These are phyloP conservation scores for Otatea glauca DNA, from an alignment of 176 grass and related monocot genomes.

Conservation along the genomic window DNA sequence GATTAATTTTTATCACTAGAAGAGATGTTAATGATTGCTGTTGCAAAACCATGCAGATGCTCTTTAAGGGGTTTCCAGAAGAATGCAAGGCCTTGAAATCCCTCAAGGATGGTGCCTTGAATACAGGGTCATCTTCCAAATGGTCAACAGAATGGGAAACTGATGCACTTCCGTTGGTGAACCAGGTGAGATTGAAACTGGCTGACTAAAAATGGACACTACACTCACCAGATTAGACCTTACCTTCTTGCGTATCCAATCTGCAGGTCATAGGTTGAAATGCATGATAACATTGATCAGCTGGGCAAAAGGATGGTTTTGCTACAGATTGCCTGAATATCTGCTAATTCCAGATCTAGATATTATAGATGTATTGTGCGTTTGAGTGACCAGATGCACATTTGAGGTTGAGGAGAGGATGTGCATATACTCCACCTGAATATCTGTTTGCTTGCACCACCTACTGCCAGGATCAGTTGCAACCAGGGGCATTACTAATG, in stretches of 20 bases:
- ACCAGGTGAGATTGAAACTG: conserved; percentile 45
- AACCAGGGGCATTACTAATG: background rate
- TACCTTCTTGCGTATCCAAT: background rate
- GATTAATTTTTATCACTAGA: background rate
- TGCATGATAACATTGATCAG: background rate
- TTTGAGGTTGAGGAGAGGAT: background rate
- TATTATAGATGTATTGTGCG: background rate
- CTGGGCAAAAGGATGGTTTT: conserved; percentile 20
- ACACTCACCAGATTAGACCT: conserved; percentile 9
- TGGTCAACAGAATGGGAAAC: conserved; percentile 80
- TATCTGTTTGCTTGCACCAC: conserved; percentile 1
- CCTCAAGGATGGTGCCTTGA: conserved; percentile 70
- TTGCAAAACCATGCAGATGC: conserved; percentile 62
- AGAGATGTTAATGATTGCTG: conserved; percentile 16
- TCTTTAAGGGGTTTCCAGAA: conserved; percentile 88
- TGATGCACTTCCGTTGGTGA: conserved; percentile 71
- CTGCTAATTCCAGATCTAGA: background rate
- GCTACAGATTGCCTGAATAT: background rate
- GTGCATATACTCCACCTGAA: background rate
- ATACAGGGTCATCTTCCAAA: conserved; percentile 60
- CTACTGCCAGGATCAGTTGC: conserved; percentile 3
- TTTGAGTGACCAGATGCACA: conserved; percentile 3
- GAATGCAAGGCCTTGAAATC: conserved; percentile 66
- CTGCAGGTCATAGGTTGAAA: conserved; percentile 43
- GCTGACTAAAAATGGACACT: background rate